Base-by-base conservation (phyloP, 2,329 filamentous ascomycete genomes). In the Botrytis deweyae region DNA sequence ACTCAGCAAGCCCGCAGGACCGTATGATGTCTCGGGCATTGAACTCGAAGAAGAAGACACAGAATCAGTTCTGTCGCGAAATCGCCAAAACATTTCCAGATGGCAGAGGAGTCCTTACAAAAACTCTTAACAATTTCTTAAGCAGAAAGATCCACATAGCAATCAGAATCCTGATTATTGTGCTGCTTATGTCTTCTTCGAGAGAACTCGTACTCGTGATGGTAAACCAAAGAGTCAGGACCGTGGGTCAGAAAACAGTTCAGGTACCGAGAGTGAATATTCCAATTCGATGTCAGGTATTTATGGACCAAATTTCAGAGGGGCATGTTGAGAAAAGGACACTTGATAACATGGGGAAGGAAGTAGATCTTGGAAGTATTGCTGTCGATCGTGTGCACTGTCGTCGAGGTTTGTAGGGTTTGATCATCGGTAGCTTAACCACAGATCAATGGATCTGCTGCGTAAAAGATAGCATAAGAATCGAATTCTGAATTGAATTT, bases 131-230 rank as follows among this genome's bases (percentile, higher is more conserved):
- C 4, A 58, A 29, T 33, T 18, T 33, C 18, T 18, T n/a, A 58
- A 29, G n/a, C 52, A 58, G n/a, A 58, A 58, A 33, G 14, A 4
- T 58, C 12, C n/a, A 18, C n/a, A 58, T 33, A n/a, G 14, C 3
- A 33, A 58, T 6, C 25, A 55, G 12, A 86, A 82, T 70, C 76
- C 77, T 14, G 81, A 86, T 1, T 90, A 85, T 77, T 89, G 90
- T 76, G 85, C 84, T 4, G 83, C 82, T 0, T 90, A 89, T 77
- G 84, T 88, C 36, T 89, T 86, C 79, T 90, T 90, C 76, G 87
- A 90, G 81, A 90, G 90, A 82, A 76, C 86, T 77, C 81, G 87
- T 22, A 80, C 90, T 72, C 83, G 83, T 77, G 82, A 87, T 70
- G 81, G 82, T 0, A 88, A 87, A 80, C 81, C 84, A 59, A 89